Percentiles rank a stretch among this genome's conserved stretches.
phyloP scores from a whole-genome alignment of 129 eudicot species.

The Solidago caesia region DNA sequence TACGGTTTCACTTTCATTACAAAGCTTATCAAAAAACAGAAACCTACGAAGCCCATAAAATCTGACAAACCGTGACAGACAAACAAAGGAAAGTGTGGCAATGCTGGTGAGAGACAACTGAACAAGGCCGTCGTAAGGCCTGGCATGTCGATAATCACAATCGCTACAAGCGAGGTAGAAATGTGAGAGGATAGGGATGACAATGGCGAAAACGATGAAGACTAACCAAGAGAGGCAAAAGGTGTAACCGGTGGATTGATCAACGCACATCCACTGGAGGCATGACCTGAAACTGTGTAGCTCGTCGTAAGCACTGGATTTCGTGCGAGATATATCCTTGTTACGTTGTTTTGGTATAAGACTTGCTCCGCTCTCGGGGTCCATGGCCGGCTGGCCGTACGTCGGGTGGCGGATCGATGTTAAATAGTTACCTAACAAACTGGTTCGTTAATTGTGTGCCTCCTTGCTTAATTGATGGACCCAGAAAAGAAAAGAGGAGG shows the following conservation, averaged over 20 bases:
- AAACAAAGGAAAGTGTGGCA: slow-evolving; percentile 80
- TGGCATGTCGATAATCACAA: slow-evolving; percentile 59
- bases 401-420: not conserved
- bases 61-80: slow-evolving; percentile 54
- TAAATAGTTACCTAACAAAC: too few relatives aligned
- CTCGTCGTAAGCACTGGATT: slow-evolving; percentile 68
- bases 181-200: slow-evolving; percentile 67
- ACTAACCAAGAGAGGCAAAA: slow-evolving; percentile 62
- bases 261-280: slow-evolving; percentile 87
- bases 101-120: slow-evolving; percentile 75
- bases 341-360: slow-evolving; percentile 26
- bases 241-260: slow-evolving; percentile 55
- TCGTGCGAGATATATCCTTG: slow-evolving; percentile 33
- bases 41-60: slow-evolving; percentile 68
- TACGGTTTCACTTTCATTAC: slow-evolving; percentile 75
- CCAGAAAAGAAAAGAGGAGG: too few relatives aligned
- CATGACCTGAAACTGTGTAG: slow-evolving; percentile 66
- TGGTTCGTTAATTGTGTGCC: too few relatives aligned
- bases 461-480: too few relatives aligned
- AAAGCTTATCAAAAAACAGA: slow-evolving; percentile 82
- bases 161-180: slow-evolving; percentile 60
- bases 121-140: slow-evolving; percentile 64
- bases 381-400: slow-evolving; percentile 25
- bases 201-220: slow-evolving; percentile 55
- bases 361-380: slow-evolving; percentile 25